Conservation (phyloP, 2,329 filamentous ascomycete genomes). For the Trichoderma atrobrunneum region DNA sequence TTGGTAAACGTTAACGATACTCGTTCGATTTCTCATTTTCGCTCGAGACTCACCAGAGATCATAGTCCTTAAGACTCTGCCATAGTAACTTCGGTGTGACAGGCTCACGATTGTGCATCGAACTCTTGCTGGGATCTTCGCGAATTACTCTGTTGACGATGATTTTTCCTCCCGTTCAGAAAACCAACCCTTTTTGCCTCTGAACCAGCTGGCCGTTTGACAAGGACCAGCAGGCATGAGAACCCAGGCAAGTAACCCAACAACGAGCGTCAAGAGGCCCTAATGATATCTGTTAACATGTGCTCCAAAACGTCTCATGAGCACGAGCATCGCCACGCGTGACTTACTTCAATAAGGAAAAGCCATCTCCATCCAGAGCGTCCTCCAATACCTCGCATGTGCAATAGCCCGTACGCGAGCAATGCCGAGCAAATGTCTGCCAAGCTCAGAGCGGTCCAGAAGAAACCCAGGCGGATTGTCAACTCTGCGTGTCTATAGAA, state of each 20-base stretch:
- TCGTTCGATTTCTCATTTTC: background rate
- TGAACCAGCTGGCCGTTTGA: conserved; percentile 54
- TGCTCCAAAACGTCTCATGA: background rate
- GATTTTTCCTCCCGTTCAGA: conserved; percentile 48
- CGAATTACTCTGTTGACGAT: conserved; percentile 54
- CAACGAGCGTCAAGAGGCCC: conserved; percentile 31
- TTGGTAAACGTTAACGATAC: background rate
- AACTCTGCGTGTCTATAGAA: conserved; percentile 73
- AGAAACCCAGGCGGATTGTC: conserved; percentile 62
- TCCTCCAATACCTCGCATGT: conserved; percentile 37
- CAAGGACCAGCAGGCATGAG: conserved; percentile 29
- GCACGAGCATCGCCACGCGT: fast-evolving
- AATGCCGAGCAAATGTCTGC: conserved; percentile 52
- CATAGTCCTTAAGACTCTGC: conserved; percentile 54
- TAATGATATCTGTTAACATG: background rate
- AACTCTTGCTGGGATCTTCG: conserved; percentile 57
- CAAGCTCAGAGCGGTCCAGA: conserved; percentile 65
- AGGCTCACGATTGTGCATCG: conserved; percentile 54
- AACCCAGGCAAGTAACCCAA: conserved; percentile 24
- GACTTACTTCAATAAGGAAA: conserved; percentile 21
- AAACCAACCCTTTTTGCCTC: conserved; percentile 46
- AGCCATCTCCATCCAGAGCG: conserved; percentile 42
- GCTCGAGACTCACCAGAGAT: conserved; percentile 48
- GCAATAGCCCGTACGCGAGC: conserved; percentile 44
- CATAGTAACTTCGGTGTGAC: conserved; percentile 48